Evolutionary conservation across 208 protist genomes (phyloP), one percentile per base, ranked within the genome.

Genomic region (Leptomonas pyrrhocoris): DNA sequence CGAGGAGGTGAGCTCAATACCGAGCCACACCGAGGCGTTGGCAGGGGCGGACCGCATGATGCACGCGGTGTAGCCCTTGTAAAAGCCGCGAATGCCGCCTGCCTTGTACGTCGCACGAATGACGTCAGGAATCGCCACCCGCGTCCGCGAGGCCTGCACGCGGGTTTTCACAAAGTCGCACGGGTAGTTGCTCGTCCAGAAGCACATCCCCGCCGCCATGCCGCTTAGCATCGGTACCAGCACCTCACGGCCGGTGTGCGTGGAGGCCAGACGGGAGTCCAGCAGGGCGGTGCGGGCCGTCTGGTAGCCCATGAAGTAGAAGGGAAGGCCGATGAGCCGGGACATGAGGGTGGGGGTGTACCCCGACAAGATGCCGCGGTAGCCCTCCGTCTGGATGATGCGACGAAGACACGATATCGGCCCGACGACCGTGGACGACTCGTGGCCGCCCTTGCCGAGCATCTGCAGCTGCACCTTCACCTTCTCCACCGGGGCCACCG

Each of bases 21-120:
- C 83, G 2, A 89, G 40, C 88, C 88, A 93, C 70, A 90, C 83
- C 40, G 80, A 85, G n/a, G 82, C 83, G 79, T 93, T 93, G 36
- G 88, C 82, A 12, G 88, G 84, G 28, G 71, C 58, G 25, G 83
- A 81, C 19, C 88, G 88, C 27, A 90, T n/a, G 36, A 90, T 61
- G 58, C 84, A 93, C 12, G 84, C 77, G 48, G 71, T 77, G 67
- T 86, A 82, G 12, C 88, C 88, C 62, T 80, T 86, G 51, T 90
- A 93, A 58, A 93, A 89, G 2, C 49, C 82, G 0, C 60, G 56
- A 18, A 93, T 25, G 16, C 88, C 88, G 13, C 58, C 62, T 3
- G 45, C 43, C 49, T 68, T 68, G 72, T 87, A 88, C 0, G 79
- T 85, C 3, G 25, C 45, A 21, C 65, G 57, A 38, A 80, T 65